Percentiles rank a stretch among this genome's conserved stretches.
Conservation (phyloP, 352 stramenopile species). For the Phytophthora sp. region DNA sequence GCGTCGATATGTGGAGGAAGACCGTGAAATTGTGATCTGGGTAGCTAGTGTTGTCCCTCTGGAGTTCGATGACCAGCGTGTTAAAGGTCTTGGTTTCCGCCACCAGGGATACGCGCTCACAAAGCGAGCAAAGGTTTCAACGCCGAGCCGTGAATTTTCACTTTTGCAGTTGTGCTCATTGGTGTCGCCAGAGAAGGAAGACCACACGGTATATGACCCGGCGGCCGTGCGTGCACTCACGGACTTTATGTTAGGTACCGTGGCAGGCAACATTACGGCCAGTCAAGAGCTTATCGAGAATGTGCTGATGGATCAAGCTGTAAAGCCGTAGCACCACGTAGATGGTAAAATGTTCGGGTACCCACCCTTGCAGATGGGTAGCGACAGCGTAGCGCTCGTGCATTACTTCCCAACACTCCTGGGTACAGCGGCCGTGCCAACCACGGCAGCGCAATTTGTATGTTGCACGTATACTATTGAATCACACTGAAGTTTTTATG, state of each 20-base stretch:
- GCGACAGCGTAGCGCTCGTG: too few species aligned
- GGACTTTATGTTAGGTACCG: constrained; percentile 61
- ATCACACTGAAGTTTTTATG: too few species aligned
- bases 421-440: too few species aligned
- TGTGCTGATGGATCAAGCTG: constrained; percentile 43
- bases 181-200: constrained; percentile 47
- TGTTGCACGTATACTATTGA: too few species aligned
- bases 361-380: too few species aligned
- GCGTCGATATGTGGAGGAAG: constrained; percentile 42
- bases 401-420: too few species aligned
- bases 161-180: constrained; percentile 49
- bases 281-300: constrained; percentile 70
- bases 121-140: constrained; percentile 43
- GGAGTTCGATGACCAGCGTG: constrained; percentile 45
- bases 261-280: constrained; percentile 50
- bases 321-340: constrained; percentile 8
- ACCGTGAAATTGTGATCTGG: constrained; percentile 55
- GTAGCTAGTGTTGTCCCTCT: constrained; percentile 44
- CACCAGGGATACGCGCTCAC: constrained; percentile 54
- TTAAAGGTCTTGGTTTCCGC: constrained; percentile 46
- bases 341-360: too few species aligned
- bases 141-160: constrained; percentile 38
- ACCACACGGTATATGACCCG: constrained; percentile 42
- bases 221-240: constrained; percentile 53
- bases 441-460: too few species aligned